Evolutionary conservation across 225 moss, liverwort and hornwort genomes (phyloP).

Genomic region (Bryum argenteum): DNA sequence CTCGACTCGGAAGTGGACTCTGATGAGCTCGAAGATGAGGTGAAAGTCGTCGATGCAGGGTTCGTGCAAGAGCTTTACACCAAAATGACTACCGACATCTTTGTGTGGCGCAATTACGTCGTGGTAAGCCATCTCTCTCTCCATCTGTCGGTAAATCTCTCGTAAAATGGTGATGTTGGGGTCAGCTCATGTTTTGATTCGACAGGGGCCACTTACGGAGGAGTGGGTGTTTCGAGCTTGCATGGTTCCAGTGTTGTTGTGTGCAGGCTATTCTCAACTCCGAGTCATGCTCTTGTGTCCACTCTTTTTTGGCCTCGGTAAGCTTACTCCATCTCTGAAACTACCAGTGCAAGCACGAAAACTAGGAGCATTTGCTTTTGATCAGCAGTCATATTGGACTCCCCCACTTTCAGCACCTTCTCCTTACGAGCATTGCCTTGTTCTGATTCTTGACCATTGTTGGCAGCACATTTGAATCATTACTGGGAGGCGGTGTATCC

Average conservation of each 20-base stretch:
- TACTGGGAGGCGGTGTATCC: constrained; percentile 83
- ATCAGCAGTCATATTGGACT: too few species aligned
- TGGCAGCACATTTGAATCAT: constrained; percentile 96
- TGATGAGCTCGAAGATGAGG: constrained; percentile 40
- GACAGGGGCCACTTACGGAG: constrained; percentile 96
- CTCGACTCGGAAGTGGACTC: constrained; percentile 40
- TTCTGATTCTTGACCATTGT: constrained; percentile 7
- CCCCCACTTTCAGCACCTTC: background rate
- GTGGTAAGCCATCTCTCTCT: constrained; percentile 56
- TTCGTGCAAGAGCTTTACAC: constrained; percentile 36
- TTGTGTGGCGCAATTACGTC: constrained; percentile 85
- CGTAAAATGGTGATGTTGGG: background rate
- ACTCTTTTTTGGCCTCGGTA: constrained; percentile 92
- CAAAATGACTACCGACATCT: constrained; percentile 59
- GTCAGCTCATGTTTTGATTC: too few species aligned
- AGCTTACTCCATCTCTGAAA: constrained; percentile 13
- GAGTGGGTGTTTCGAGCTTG: constrained; percentile 99
- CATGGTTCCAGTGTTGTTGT: constrained; percentile 91
- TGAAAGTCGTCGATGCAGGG: constrained; percentile 30
- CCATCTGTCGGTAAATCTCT: background rate
- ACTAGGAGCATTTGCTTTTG: background rate
- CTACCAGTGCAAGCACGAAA: constrained; percentile 2
- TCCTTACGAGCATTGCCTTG: background rate
- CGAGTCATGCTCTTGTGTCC: constrained; percentile 90
- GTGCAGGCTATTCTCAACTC: constrained; percentile 81